Evolutionary conservation across 2,329 filamentous ascomycete species (phyloP).

Genomic region (Metarhizium guizhouense): DNA sequence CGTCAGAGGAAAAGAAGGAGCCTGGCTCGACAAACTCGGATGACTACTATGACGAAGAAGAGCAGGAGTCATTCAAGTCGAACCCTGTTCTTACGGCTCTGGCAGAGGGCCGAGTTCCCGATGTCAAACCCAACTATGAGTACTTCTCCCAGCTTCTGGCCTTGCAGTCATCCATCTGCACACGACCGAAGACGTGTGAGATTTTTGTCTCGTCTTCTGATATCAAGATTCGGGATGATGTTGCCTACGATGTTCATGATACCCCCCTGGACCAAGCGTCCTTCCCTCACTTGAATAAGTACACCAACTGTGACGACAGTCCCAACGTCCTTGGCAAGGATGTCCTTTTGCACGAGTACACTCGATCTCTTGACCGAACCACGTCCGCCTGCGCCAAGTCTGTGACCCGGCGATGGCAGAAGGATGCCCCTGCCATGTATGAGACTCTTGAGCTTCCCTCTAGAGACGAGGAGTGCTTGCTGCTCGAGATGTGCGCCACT

Average conservation of each 20-base stretch:
- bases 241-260: conserved; percentile 35
- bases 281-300: conserved; percentile 48
- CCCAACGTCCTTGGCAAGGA: conserved; percentile 42
- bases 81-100: conserved; percentile 55
- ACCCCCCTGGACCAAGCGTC: conserved; percentile 32
- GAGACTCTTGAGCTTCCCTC: conserved; percentile 39
- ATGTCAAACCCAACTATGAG: conserved; percentile 52
- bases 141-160: conserved; percentile 50
- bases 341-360: conserved; percentile 50
- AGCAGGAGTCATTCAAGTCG: conserved; percentile 50
- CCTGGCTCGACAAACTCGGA: conserved; percentile 55
- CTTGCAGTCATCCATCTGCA: conserved; percentile 42
- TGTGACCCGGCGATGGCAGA: conserved; percentile 47
- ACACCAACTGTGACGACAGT: conserved; percentile 42
- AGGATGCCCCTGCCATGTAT: conserved; percentile 47
- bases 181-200: conserved; percentile 50
- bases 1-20: conserved; percentile 45
- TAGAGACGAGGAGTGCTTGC: conserved; percentile 42
- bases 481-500: conserved; percentile 54
- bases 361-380: conserved; percentile 42
- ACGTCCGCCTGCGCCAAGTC: conserved; percentile 47
- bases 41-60: conserved; percentile 32
- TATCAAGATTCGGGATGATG: conserved; percentile 40
- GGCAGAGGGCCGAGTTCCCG: conserved; percentile 46
- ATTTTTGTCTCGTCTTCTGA: conserved; percentile 48